phyloP scores from a whole-genome alignment of 169 alveolate genomes.

The Perkinsus chesapeaki region DNA sequence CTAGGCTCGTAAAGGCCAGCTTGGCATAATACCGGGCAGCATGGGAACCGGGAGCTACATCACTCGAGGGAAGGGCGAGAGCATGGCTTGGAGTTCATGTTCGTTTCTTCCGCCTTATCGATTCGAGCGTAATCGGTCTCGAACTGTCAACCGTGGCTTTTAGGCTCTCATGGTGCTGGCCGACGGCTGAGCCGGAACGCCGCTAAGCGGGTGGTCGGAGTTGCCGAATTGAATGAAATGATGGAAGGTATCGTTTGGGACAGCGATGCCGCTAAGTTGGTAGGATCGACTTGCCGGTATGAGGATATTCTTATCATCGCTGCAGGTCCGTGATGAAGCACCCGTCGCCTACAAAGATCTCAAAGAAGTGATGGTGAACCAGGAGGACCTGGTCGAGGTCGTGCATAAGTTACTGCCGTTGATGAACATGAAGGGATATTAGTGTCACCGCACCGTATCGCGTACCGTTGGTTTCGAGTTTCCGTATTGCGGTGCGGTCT shows the following conservation, averaged over 20 bases:
- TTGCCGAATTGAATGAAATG: constrained; percentile 11
- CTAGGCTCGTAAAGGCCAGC: constrained; percentile 27
- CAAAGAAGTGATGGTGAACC: constrained; percentile 28
- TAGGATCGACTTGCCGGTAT: constrained; percentile 15
- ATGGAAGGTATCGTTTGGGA: constrained; percentile 47
- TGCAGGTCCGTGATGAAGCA: constrained; percentile 49
- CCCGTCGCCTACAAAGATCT: constrained; percentile 56
- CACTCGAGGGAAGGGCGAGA: constrained; percentile 31
- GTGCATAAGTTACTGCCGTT: constrained; percentile 38
- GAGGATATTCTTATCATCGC: too few relatives aligned
- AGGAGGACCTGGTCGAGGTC: constrained; percentile 37
- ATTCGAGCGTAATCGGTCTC: too few relatives aligned
- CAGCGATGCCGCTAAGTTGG: constrained; percentile 21
- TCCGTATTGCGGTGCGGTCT: too few relatives aligned
- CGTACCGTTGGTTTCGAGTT: background rate
- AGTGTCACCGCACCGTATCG: background rate
- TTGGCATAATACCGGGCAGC: constrained; percentile 58
- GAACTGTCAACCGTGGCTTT: too few relatives aligned
- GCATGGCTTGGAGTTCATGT: background rate
- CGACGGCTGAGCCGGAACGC: constrained; percentile 44
- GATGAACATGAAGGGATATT: constrained; percentile 46
- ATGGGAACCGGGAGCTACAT: constrained; percentile 27
- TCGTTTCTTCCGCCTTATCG: background rate
- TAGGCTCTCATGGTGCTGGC: constrained; percentile 60
- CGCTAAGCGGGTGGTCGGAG: constrained; percentile 31